Evolutionary conservation across 108 stramenopile genomes (phyloP).

Genomic region (Fistulifera solaris): DNA sequence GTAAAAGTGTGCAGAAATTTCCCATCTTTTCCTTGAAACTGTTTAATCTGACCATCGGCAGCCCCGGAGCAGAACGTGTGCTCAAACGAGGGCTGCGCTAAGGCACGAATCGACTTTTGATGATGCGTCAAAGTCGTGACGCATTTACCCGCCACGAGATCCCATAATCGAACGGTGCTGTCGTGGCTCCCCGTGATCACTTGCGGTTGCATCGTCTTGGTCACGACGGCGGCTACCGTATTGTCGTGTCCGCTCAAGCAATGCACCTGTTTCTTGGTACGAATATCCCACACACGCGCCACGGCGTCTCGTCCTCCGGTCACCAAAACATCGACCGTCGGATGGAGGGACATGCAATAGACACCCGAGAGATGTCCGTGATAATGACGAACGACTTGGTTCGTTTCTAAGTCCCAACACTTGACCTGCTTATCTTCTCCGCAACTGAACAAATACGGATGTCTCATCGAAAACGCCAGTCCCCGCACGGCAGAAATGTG

Average conservation of each 20-base stretch:
- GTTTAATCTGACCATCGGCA: slow-evolving; percentile 88
- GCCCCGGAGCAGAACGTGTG: slow-evolving; percentile 94
- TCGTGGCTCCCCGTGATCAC: slow-evolving; percentile 96
- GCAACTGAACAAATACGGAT: slow-evolving; percentile 95
- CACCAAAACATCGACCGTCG: slow-evolving; percentile 94
- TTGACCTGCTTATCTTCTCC: slow-evolving; percentile 98
- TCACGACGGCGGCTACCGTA: slow-evolving; percentile 85
- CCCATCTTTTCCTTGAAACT: slow-evolving; percentile 94
- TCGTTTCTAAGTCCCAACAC: slow-evolving; percentile 99
- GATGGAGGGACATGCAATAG: slow-evolving; percentile 90
- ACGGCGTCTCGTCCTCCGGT: slow-evolving; percentile 98
- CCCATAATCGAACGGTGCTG: slow-evolving; percentile 96
- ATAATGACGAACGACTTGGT: slow-evolving; percentile 98
- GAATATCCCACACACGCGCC: slow-evolving; percentile 98
- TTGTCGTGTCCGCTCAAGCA: slow-evolving; percentile 90
- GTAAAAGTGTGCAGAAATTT: slow-evolving; percentile 84
- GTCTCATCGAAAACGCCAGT: slow-evolving; percentile 83
- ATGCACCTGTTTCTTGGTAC: slow-evolving; percentile 91
- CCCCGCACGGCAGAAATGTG: slow-evolving; percentile 96
- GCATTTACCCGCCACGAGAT: slow-evolving; percentile 94
- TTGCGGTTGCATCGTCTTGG: slow-evolving; percentile 93
- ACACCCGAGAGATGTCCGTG: slow-evolving; percentile 97
- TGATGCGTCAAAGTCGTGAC: slow-evolving; percentile 98
- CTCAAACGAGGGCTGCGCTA: slow-evolving; percentile 82
- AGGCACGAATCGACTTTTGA: slow-evolving; percentile 90